A percentile compares a stretch with the other conserved stretches of the same genome.
These are phyloP conservation scores for Erodium moschatum DNA, from an alignment of 441 rosid species.

Conservation along the genomic window DNA sequence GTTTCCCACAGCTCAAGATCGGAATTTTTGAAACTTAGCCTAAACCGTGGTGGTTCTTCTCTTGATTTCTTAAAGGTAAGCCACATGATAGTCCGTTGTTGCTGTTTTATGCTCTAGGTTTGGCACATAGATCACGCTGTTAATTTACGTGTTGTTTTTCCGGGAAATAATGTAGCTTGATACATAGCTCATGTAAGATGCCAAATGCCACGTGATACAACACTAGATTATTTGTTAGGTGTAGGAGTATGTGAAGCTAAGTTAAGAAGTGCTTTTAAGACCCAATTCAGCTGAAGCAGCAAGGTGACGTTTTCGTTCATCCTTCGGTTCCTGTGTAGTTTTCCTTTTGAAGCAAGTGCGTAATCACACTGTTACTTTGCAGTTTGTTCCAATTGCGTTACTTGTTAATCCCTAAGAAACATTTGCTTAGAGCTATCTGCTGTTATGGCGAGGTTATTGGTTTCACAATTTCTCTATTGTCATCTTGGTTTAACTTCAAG, in stretches of 20 bases:
- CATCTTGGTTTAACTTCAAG: not conserved
- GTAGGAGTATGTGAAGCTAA: not conserved
- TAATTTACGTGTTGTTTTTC: not conserved
- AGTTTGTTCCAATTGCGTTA: too few relatives aligned
- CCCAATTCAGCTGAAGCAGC: not conserved
- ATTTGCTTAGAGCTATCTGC: not conserved
- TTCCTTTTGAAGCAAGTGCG: not conserved
- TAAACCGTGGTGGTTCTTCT: slow-evolving; percentile 25
- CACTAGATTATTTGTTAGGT: not conserved
- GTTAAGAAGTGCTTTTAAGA: too few relatives aligned
- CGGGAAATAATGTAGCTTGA: not conserved
- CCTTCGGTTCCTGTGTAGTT: not conserved
- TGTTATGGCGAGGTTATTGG: not conserved
- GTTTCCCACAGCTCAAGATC: slow-evolving; percentile 20
- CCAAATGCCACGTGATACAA: too few relatives aligned
- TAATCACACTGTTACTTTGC: too few relatives aligned
- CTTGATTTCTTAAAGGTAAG: slow-evolving; percentile 49
- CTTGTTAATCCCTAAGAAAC: too few relatives aligned
- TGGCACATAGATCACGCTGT: slow-evolving; percentile 5
- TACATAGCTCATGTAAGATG: not conserved
- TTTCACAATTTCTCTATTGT: too few relatives aligned
- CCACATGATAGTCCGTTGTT: not conserved
- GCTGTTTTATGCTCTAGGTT: not conserved
- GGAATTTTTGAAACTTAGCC: slow-evolving; percentile 24
- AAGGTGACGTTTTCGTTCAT: not conserved